Evolutionary conservation across 768 basidiomycete genomes (phyloP).

Genomic region (Gloeostereum incarnatum): DNA sequence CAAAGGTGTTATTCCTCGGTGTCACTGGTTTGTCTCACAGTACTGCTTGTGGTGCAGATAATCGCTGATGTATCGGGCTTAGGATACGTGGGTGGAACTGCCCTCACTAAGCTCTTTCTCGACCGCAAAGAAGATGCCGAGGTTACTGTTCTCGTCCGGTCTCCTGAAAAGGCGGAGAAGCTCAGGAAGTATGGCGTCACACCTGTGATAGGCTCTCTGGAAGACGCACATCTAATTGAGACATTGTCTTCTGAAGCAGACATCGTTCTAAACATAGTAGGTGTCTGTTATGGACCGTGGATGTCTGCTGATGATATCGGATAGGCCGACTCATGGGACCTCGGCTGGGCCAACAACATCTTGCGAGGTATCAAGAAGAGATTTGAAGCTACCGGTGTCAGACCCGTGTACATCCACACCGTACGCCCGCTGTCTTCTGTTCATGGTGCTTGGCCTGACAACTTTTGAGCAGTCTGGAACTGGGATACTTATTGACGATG

Average conservation of each 20-base stretch:
- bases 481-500: conserved; percentile 34
- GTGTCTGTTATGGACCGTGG: background rate
- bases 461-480: background rate
- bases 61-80: too few relatives aligned
- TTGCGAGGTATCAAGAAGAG: conserved; percentile 8
- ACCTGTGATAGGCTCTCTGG: conserved; percentile 18
- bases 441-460: background rate
- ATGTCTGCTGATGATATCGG: background rate
- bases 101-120: too few relatives aligned
- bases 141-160: too few relatives aligned
- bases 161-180: too few relatives aligned
- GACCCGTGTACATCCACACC: conserved; percentile 10
- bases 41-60: too few relatives aligned
- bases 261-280: conserved; percentile 19
- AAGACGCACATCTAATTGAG: conserved; percentile 17
- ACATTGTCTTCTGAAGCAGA: conserved; percentile 16
- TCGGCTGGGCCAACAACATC: conserved; percentile 6
- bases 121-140: too few relatives aligned
- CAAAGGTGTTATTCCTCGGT: too few relatives aligned
- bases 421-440: background rate
- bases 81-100: too few relatives aligned
- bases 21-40: too few relatives aligned
- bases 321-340: conserved; percentile 8
- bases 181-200: background rate
- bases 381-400: conserved; percentile 3